Conservation (phyloP, 345 rosid species). For the Gossypium anomalum region DNA sequence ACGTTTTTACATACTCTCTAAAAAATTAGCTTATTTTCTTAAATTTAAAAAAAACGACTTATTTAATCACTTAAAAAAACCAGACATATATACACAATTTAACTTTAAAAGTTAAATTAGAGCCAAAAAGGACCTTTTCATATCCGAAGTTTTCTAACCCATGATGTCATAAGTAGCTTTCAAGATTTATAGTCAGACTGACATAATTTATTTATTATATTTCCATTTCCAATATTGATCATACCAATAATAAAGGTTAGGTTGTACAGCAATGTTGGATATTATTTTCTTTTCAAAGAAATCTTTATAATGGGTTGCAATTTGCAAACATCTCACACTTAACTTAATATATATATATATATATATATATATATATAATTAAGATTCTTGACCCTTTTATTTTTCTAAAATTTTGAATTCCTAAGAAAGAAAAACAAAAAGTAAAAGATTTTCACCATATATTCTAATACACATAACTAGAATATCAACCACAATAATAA, state of each 20-base stretch:
- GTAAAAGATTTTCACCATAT: background rate
- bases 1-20: rapidly evolving
- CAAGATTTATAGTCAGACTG: background rate
- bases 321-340: background rate
- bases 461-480: background rate
- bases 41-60: no score
- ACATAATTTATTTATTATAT: no score
- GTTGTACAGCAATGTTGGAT: background rate
- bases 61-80: no score
- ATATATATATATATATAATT: background rate
- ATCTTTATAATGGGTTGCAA: background rate
- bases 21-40: rapidly evolving
- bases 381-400: background rate
- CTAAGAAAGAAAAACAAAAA: background rate
- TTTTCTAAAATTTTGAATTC: background rate
- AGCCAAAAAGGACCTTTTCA: conserved; percentile 1
- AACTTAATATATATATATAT: background rate
- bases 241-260: background rate
- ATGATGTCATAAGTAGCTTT: background rate
- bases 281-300: background rate
- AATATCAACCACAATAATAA: no score
- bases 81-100: no score
- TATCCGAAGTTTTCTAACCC: background rate
- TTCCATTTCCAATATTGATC: no score
- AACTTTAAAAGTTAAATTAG: background rate